Evolutionary conservation across 495 filamentous ascomycete species (phyloP).

Genomic region (Chaetomidium leptoderma): DNA sequence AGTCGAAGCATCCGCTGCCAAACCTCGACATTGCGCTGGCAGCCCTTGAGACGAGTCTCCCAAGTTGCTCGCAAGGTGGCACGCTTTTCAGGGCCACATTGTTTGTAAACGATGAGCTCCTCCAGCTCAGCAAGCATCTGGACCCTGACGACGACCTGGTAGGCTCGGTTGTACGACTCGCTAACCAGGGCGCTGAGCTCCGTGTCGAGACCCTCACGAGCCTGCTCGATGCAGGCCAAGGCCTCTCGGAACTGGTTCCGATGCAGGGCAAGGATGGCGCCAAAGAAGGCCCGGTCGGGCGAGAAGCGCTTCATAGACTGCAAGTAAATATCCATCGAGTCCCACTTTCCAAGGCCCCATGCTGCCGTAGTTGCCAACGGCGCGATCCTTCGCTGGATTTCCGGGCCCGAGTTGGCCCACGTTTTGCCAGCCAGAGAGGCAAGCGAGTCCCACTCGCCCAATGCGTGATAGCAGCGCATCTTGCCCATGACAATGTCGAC

Average conservation of each 20-base stretch:
- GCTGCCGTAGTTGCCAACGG: slow-evolving; percentile 91
- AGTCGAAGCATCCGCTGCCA: slow-evolving; percentile 98
- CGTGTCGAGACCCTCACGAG: slow-evolving; percentile 87
- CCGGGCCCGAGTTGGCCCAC: slow-evolving; percentile 79
- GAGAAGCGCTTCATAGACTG: slow-evolving; percentile 88
- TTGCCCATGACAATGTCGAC: slow-evolving; percentile 98
- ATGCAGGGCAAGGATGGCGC: slow-evolving; percentile 87
- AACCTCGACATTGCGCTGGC: slow-evolving; percentile 94
- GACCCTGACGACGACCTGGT: slow-evolving; percentile 90
- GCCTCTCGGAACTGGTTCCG: slow-evolving; percentile 93
- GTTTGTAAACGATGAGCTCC: slow-evolving; percentile 97
- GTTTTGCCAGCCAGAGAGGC: slow-evolving; percentile 85
- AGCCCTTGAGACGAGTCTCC: slow-evolving; percentile 90
- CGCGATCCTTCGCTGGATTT: slow-evolving; percentile 82
- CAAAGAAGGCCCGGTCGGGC: slow-evolving; percentile 95
- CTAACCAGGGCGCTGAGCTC: slow-evolving; percentile 91
- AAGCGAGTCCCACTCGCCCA: slow-evolving; percentile 94
- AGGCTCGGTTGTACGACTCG: slow-evolving; percentile 94
- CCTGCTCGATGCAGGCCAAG: slow-evolving; percentile 76
- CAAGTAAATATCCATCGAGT: slow-evolving; percentile 94
- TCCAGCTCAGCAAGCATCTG: slow-evolving; percentile 99
- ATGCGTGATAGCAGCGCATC: slow-evolving; percentile 95
- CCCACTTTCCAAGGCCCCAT: slow-evolving; percentile 97
- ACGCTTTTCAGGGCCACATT: slow-evolving; percentile 81
- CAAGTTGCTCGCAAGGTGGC: slow-evolving; percentile 88